Evolutionary conservation across 805 yeast genomes (phyloP), one percentile per base, ranked within the genome.

Genomic region (Wickerhamomyces mucosus): DNA sequence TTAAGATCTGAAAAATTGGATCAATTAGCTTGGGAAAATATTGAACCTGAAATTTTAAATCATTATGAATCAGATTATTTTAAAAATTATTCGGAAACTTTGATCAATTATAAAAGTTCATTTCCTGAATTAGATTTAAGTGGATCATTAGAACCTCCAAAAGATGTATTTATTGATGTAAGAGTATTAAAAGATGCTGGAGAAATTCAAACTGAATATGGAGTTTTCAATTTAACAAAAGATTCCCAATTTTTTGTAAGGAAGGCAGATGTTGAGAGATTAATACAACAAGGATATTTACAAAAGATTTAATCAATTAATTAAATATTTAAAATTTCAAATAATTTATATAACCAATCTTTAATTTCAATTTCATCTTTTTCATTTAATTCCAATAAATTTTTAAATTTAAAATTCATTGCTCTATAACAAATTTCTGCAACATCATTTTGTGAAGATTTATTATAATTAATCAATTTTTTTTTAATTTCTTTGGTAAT

Each of bases 141-240:
- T 18, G 97, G 96, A 0, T 75, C 83, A n/a, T 50, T 92, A 42
- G 82, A 72, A 15, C 98, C 98, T 0, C 97, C 98, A 1, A 72
- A 70, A 22, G 94, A 85, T 43, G 81, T 92, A 18, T 92, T 89
- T 45, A 82, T 89, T 8, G 98, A 89, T 48, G 97, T 92, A 5
- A 63, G 98, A 36, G 97, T 89, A 7, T 57, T 89, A 31, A 81
- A 81, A 51, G 94, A 89, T 47, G 96, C 95, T 0, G 98, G 98
- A 2, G 97, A 92, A 51, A 85, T 89, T 21, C 96, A 88, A 50
- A 92, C 98, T 0, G 98, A 89, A 53, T 89, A 89, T 46, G 98
- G 96, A 15, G 95, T 85, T 4, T 86, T 92, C 59, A 88, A 88
- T 46, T 60, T 92, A 41, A 83, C 94, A 3, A 89, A 88, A 48